These are phyloP conservation scores for Trametes cinnabarina DNA, from an alignment of 768 basidiomycete genomes.

Conservation along the genomic window DNA sequence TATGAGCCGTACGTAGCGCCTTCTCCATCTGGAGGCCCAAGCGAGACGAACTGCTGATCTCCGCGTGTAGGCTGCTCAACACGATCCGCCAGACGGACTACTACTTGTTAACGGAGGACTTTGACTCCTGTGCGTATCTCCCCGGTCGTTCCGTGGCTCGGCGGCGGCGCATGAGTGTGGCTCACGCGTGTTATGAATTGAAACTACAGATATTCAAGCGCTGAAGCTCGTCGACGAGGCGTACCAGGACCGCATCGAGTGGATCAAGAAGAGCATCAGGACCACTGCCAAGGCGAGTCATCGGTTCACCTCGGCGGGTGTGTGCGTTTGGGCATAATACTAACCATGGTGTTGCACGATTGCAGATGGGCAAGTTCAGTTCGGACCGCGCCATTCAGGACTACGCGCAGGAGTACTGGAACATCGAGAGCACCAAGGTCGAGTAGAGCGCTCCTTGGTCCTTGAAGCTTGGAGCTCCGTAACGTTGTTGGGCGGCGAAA, in stretches of 20 bases:
- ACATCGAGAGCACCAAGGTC: slow-evolving; percentile 30
- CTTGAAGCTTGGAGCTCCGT: too few species aligned
- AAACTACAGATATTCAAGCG: slow-evolving; percentile 76
- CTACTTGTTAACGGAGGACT: slow-evolving; percentile 88
- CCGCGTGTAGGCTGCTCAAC: slow-evolving; percentile 54
- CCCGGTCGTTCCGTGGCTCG: neutral
- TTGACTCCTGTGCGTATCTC: slow-evolving; percentile 73
- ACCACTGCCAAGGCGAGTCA: slow-evolving; percentile 75
- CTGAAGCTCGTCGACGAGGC: slow-evolving; percentile 85
- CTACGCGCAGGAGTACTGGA: slow-evolving; percentile 67
- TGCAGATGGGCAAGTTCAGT: slow-evolving; percentile 94
- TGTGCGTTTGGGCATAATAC: too few species aligned
- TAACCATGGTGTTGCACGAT: too few species aligned
- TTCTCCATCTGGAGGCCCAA: neutral
- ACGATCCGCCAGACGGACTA: slow-evolving; percentile 76
- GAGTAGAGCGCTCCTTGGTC: slow-evolving; percentile 2
- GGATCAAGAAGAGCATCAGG: slow-evolving; percentile 88
- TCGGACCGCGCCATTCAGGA: slow-evolving; percentile 90
- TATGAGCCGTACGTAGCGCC: slow-evolving; percentile 76
- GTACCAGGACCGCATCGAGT: slow-evolving; percentile 78
- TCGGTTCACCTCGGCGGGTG: neutral
- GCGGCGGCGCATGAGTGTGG: neutral
- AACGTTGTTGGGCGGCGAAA: neutral
- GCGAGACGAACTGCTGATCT: neutral
- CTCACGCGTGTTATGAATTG: too few species aligned